Evolutionary conservation across 495 filamentous ascomycete species (phyloP).

Genomic region (Penicillium pancosmium): DNA sequence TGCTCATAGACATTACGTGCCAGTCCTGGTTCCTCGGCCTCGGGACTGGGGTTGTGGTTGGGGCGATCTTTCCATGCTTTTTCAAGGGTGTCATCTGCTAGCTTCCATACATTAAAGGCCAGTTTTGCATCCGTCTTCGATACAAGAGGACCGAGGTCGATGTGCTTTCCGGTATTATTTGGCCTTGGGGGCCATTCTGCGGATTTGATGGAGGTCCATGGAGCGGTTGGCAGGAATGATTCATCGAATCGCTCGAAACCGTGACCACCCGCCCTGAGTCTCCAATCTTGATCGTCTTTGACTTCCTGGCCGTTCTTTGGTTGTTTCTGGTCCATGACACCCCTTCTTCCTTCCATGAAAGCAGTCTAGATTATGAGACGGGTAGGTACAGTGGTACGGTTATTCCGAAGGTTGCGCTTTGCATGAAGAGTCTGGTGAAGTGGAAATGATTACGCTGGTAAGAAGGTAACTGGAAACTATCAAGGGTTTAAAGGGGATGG

Average conservation of each 20-base stretch:
- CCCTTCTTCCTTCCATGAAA: neutral
- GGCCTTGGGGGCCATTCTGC: conserved; percentile 25
- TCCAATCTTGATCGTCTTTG: neutral
- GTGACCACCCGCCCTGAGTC: neutral
- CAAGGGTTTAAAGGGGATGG: neutral
- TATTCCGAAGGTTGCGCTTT: too few relatives aligned
- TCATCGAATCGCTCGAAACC: neutral
- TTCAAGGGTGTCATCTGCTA: conserved; percentile 22
- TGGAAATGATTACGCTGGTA: too few relatives aligned
- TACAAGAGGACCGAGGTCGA: conserved; percentile 21
- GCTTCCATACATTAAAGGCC: conserved; percentile 29
- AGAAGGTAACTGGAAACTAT: neutral
- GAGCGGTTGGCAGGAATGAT: conserved; percentile 1
- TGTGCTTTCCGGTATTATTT: conserved; percentile 20
- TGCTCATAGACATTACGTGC: conserved; percentile 32
- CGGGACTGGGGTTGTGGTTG: conserved; percentile 10
- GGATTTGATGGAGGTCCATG: conserved; percentile 8
- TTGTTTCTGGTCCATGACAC: neutral
- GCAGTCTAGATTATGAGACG: neutral
- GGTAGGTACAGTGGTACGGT: too few relatives aligned
- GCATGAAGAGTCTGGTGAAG: too few relatives aligned
- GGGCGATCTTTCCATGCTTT: conserved; percentile 8
- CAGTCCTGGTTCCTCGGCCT: conserved; percentile 14
- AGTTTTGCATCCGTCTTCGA: conserved; percentile 21
- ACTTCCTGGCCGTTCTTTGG: neutral